Evolutionary conservation across 2,329 filamentous ascomycete species (phyloP), one percentile per base, ranked within the genome.

Genomic region (Colletotrichum sp.): DNA sequence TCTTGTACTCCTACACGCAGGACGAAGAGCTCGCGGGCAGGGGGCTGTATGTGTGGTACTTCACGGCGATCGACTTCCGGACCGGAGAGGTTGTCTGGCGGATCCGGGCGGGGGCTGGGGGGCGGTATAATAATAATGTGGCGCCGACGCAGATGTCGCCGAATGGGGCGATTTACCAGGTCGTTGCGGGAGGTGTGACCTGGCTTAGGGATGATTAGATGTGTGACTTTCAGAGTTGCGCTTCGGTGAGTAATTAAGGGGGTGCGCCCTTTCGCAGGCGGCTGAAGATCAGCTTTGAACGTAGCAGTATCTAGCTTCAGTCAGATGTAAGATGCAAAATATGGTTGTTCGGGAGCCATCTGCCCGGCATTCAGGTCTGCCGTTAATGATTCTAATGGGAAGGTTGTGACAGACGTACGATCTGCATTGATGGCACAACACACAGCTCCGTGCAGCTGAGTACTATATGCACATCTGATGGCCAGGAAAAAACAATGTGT

Each of bases 241-340:
- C 10, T 48, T 48, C 6, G n/a, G n/a, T n/a, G n/a, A 21, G 43
- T 9, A 21, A 13, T 12, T 4, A 7, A 6, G 10, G 9, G 18
- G 18, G 4, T 48, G 0, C 18, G 2, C 10, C 43, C 43, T 0
- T 48, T 10, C 9, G 43, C 43, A 21, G 43, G n/a, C 4, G 43
- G 10, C 1, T 48, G 6, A 10, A 0, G 3, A 21, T 48, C 3
- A 4, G n/a, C 18, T 21, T 48, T 12, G 43, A 13, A 13, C 4
- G n/a, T 48, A 48, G 18, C 4, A 6, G 10, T 13, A 13, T 4
- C 10, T 13, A 48, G 10, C 43, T 21, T 7, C 10, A 48, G 0
- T 48, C n/a, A 21, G 1, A 1, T 43, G 8, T 6, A 0, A 43
- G 0, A n/a, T n/a, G 18, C 9, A n/a, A 43, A 0, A 43, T 43